These are phyloP conservation scores for Diaporthe eres DNA, from an alignment of 2,329 filamentous ascomycete genomes.

Conservation along the genomic window DNA sequence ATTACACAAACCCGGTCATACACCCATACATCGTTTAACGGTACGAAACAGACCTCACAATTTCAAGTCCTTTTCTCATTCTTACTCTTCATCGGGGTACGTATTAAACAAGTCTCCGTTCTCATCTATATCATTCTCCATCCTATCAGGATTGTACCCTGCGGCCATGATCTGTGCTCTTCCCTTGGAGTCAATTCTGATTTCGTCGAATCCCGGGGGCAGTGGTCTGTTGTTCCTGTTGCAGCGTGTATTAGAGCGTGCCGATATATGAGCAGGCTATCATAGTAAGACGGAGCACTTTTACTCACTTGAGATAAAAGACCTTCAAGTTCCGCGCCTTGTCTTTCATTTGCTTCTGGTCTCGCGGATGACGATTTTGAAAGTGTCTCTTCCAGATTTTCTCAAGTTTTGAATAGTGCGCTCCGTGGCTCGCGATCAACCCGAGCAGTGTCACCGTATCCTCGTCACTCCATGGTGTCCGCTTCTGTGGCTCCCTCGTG, in stretches of 20 bases:
- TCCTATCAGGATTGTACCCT: neutral
- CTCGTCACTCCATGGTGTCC: neutral
- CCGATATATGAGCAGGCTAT: too few species aligned
- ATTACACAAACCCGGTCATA: neutral
- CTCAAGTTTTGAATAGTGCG: neutral
- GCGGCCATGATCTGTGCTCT: neutral
- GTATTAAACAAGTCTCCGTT: neutral
- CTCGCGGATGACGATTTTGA: neutral
- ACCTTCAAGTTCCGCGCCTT: conserved; percentile 1
- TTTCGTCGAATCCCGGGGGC: neutral
- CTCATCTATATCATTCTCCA: neutral
- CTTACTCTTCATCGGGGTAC: neutral
- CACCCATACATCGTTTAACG: neutral
- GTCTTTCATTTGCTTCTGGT: neutral
- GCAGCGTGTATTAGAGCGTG: neutral
- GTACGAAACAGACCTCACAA: neutral
- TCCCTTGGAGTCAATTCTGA: neutral
- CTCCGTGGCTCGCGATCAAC: neutral
- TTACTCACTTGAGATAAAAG: neutral
- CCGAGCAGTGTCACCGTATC: neutral
- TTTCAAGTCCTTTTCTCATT: neutral
- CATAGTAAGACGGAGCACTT: neutral
- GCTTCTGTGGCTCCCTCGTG: neutral
- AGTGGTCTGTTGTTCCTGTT: neutral
- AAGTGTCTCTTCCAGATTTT: neutral